A percentile compares a stretch with the other conserved stretches of the same genome.
Conservation (phyloP, 169 alveolate genomes). For the Cryptosporidium viatorum region DNA sequence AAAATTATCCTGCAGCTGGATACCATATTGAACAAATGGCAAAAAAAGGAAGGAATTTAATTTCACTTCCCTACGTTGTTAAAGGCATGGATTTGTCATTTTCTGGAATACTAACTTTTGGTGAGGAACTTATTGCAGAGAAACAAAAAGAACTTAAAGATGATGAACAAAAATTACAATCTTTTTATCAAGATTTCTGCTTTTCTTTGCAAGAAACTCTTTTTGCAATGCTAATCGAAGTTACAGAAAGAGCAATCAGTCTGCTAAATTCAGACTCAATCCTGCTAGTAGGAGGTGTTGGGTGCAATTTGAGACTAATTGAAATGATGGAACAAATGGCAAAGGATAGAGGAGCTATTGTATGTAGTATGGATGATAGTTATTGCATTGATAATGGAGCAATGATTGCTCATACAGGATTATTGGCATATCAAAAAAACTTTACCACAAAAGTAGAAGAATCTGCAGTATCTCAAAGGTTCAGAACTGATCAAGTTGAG, state of each 20-base stretch:
- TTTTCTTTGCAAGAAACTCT: constrained; percentile 95
- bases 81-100: constrained; percentile 97
- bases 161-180: constrained; percentile 73
- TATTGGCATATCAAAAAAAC: constrained; percentile 83
- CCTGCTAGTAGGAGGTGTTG: constrained; percentile 99
- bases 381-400: constrained; percentile 99
- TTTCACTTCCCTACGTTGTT: constrained; percentile 95
- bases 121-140: constrained; percentile 49
- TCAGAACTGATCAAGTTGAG: constrained; percentile 94
- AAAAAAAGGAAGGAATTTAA: constrained; percentile 87
- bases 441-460: constrained; percentile 82
- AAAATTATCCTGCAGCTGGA: constrained; percentile 99
- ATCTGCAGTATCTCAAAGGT: constrained; percentile 90
- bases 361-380: constrained; percentile 98
- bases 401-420: constrained; percentile 97
- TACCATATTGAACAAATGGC: constrained; percentile 97
- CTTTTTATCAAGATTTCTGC: constrained; percentile 90
- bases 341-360: constrained; percentile 93
- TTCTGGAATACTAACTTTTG: constrained; percentile 75
- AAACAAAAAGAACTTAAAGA: constrained; percentile 78
- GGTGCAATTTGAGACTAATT: constrained; percentile 96
- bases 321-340: constrained; percentile 97
- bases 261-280: constrained; percentile 94
- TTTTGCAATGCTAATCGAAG: constrained; percentile 97
- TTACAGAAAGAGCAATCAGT: constrained; percentile 99